Evolutionary conservation across 306 rosid genomes (phyloP).

Genomic region (Cicer judaicum): DNA sequence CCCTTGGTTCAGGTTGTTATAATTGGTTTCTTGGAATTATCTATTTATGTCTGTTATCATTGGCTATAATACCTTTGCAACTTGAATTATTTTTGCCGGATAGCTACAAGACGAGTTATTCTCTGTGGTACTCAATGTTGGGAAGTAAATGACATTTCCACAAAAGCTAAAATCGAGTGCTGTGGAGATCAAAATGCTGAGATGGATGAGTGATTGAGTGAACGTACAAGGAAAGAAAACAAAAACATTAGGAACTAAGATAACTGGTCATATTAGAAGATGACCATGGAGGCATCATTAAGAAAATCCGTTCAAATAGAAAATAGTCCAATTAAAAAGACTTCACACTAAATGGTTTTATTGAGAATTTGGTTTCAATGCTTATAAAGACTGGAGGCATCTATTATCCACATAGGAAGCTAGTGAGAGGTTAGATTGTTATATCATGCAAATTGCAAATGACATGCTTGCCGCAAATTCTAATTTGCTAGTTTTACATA

Average conservation of each 20-base stretch:
- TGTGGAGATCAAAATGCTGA: slow-evolving; percentile 4
- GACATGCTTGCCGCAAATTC: background rate
- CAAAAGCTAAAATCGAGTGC: background rate
- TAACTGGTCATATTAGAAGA: slow-evolving; percentile 4
- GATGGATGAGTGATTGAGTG: slow-evolving; percentile 21
- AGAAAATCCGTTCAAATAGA: slow-evolving; percentile 21
- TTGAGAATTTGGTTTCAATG: slow-evolving; percentile 28
- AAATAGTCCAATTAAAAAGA: slow-evolving; percentile 18
- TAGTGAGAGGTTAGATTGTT: slow-evolving; percentile 14
- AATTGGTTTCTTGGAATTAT: slow-evolving; percentile 9
- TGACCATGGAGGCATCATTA: slow-evolving; percentile 1
- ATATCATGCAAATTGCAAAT: slow-evolving; percentile 20
- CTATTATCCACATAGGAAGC: slow-evolving; percentile 10
- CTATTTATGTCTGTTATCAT: background rate
- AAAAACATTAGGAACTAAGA: slow-evolving; percentile 5
- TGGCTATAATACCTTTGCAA: slow-evolving; percentile 6
- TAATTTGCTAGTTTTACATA: slow-evolving; percentile 28
- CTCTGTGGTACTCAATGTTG: slow-evolving; percentile 21
- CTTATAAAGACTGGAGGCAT: background rate
- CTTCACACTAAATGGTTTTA: slow-evolving; percentile 8
- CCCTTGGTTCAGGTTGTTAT: background rate
- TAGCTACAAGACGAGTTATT: slow-evolving; percentile 5
- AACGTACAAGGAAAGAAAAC: background rate
- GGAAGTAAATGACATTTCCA: background rate
- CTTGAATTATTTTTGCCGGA: background rate